Evolutionary conservation across 2,329 filamentous ascomycete genomes (phyloP).

Genomic region (Annulohypoxylon truncatum): DNA sequence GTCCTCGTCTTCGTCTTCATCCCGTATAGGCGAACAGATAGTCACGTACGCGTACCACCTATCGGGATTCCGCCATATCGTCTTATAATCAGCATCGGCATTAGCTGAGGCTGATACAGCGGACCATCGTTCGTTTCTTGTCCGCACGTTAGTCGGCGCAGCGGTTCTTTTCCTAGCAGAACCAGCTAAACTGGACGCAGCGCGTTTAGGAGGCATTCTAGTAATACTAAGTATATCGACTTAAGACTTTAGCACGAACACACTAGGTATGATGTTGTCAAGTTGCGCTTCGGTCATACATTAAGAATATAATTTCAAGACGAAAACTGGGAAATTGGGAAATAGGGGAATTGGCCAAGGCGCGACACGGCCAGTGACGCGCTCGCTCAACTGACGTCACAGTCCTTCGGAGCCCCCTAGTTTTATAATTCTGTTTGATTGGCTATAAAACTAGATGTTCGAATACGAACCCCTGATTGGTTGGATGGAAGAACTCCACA

Average conservation of each 20-base stretch:
- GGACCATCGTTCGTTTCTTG: conserved; percentile 49
- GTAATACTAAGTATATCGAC: not conserved
- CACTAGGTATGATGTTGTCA: not conserved
- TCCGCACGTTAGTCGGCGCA: conserved; percentile 25
- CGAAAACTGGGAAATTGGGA: not conserved
- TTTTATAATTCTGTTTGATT: not conserved
- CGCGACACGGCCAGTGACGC: not conserved
- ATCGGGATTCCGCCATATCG: conserved; percentile 41
- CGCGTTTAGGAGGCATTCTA: conserved; percentile 44
- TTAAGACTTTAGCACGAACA: not conserved
- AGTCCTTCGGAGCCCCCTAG: not conserved
- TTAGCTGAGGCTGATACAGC: conserved; percentile 52
- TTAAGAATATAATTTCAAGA: too few relatives aligned
- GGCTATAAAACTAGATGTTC: not conserved
- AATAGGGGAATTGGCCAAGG: not conserved
- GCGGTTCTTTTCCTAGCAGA: conserved; percentile 41
- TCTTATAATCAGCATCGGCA: conserved; percentile 48
- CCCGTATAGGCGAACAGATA: conserved; percentile 42
- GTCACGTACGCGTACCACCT: conserved; percentile 48
- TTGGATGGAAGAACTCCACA: not conserved
- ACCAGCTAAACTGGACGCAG: conserved; percentile 21
- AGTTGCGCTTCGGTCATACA: not conserved
- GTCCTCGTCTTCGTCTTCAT: conserved; percentile 9
- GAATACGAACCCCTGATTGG: not conserved
- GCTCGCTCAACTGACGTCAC: not conserved